Evolutionary conservation across 208 protist species (phyloP).

Genomic region (Acanthamoeba sp.): DNA sequence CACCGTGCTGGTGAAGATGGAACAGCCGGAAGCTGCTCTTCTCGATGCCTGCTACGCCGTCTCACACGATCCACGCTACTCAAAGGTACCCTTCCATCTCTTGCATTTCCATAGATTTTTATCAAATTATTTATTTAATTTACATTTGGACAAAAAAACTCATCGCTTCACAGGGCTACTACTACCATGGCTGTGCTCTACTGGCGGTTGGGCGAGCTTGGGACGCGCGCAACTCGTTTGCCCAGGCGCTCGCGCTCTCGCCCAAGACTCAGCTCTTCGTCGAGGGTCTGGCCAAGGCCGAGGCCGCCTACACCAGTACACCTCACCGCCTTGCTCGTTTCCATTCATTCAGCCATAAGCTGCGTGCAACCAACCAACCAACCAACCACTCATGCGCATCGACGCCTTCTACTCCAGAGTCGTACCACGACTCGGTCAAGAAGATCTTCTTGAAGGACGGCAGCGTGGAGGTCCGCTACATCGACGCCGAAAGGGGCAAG

Average conservation of each 20-base stretch:
- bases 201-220: constrained; percentile 2
- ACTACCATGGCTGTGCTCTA: not conserved
- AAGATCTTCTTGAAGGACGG: constrained; percentile 30
- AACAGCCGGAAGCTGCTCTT: constrained; percentile 17
- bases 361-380: too few relatives aligned
- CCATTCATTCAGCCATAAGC: not conserved
- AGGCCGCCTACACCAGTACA: constrained; percentile 58
- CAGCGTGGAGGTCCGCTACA: constrained; percentile 50
- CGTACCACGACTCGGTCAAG: constrained; percentile 14
- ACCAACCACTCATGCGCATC: not conserved
- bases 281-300: not conserved
- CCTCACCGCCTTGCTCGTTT: not conserved
- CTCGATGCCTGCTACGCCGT: constrained; percentile 55
- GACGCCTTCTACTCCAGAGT: not conserved
- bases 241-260: constrained; percentile 5
- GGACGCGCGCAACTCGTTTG: constrained; percentile 64
- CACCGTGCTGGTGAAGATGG: constrained; percentile 29
- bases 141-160: not conserved
- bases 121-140: not conserved
- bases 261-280: constrained; percentile 39
- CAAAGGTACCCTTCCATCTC: constrained; percentile 22
- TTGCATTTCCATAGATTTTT: not conserved
- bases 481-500: constrained; percentile 48
- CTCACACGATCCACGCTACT: constrained; percentile 30
- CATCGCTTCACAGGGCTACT: not conserved